Evolutionary conservation across 495 filamentous ascomycete genomes (phyloP), one percentile per base, ranked within the genome.

Genomic region (Oidiodendron maius): DNA sequence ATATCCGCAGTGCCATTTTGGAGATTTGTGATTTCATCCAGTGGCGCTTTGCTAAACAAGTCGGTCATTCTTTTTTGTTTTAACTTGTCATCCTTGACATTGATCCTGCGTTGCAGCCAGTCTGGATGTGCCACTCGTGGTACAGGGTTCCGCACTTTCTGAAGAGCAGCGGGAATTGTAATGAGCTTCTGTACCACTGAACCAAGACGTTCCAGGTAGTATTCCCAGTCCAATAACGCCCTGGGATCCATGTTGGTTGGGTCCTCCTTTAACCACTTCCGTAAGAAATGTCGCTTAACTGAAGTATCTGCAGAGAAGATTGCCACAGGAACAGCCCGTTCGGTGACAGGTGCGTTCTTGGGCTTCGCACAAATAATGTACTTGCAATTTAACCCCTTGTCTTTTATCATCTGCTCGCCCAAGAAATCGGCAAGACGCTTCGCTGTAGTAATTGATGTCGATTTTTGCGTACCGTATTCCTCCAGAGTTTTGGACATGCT

Each of bases 31-130:
- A 87, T 82, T 49, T 90, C 85, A 23, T 78, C 76, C 35, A 95
- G 64, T 0, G 88, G 83, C 24, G 75, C 76, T 61, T 91, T 89
- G 15, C 81, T 72, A 55, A 99, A 97, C 45, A 96, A 71, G 62
- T 97, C 93, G 0, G 93, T 97, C 77, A 99, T 86, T 69, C 96
- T 97, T 71, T 89, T 93, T 67, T 99, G 93, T 72, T 97, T 95
- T 72, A 96, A 86, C 60, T 82, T 88, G 62, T 99, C 93, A 48
- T 99, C 94, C 64, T 95, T 95, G 60, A 83, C 80, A 57, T 91
- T 88, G 64, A 99, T 96, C 40, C 91, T 72, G 34, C 89, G 80
- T 56, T 96, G 90, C 22, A 99, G 71, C 93, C 93, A 99, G 32
- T 99, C 93, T 0, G 93, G 93, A 70, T 99, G 93, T 13, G 86